Evolutionary conservation across 495 filamentous ascomycete genomes (phyloP).

Genomic region (Echria macrotheca): DNA sequence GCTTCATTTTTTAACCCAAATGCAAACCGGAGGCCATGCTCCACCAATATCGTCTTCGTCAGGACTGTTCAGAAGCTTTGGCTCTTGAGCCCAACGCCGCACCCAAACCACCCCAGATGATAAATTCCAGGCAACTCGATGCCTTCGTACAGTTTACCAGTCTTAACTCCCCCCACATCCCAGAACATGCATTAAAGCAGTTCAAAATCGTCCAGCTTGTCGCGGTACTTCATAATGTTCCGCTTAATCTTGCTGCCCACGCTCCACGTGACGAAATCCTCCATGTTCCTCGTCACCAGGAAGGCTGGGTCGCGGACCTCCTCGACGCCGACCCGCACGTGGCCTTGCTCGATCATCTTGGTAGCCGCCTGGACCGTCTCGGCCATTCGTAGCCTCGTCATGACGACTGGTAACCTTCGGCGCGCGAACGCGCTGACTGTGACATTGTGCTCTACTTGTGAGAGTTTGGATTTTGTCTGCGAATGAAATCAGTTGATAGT

Average conservation of each 20-base stretch:
- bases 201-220: slow-evolving; percentile 96
- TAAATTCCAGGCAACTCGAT: no score
- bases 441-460: slow-evolving; percentile 76
- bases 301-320: slow-evolving; percentile 82
- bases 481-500: slow-evolving; percentile 13
- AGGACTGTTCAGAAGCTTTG: no score
- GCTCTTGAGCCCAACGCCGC: no score
- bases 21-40: no score
- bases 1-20: no score
- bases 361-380: slow-evolving; percentile 77
- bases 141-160: no score
- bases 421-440: slow-evolving; percentile 82
- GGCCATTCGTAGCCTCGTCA: slow-evolving; percentile 75
- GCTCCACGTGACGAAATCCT: slow-evolving; percentile 97
- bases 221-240: slow-evolving; percentile 86
- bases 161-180: background rate
- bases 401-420: slow-evolving; percentile 74
- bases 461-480: slow-evolving; percentile 67
- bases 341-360: slow-evolving; percentile 90
- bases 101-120: no score
- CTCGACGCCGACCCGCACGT: slow-evolving; percentile 89
- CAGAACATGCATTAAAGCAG: slow-evolving; percentile 50
- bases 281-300: slow-evolving; percentile 74
- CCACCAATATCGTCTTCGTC: no score
- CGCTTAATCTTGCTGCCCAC: slow-evolving; percentile 95